A percentile compares a stretch with the other conserved stretches of the same genome.
Evolutionary conservation across 257 asterid genomes (phyloP).

Genomic region (Cruciata laevipes): DNA sequence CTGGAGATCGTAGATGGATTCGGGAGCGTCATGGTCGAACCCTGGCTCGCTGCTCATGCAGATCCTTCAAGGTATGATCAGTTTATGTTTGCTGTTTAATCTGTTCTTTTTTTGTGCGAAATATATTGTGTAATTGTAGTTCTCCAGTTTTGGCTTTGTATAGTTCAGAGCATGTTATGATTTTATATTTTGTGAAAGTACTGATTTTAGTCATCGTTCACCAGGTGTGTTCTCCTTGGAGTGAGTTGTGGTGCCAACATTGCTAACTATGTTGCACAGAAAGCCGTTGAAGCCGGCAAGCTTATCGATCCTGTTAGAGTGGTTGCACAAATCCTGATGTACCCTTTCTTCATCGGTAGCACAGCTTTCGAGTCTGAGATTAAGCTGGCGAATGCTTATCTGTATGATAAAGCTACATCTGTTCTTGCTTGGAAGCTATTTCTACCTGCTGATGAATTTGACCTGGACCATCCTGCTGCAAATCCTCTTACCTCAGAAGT

Average conservation of each 20-base stretch:
- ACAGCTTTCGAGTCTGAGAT: slow-evolving; percentile 54
- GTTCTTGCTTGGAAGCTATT: slow-evolving; percentile 79
- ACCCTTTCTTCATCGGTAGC: slow-evolving; percentile 78
- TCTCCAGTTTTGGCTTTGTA: too few relatives aligned
- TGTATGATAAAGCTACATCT: slow-evolving; percentile 59
- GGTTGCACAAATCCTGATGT: slow-evolving; percentile 84
- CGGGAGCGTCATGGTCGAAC: slow-evolving; percentile 58
- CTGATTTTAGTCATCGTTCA: slow-evolving; percentile 13
- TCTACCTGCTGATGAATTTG: slow-evolving; percentile 44
- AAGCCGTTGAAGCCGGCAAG: slow-evolving; percentile 47
- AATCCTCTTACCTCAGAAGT: slow-evolving; percentile 50
- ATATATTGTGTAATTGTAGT: too few relatives aligned
- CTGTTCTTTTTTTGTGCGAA: too few relatives aligned
- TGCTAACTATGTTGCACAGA: slow-evolving; percentile 51
- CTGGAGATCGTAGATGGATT: slow-evolving; percentile 72
- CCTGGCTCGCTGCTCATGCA: slow-evolving; percentile 94
- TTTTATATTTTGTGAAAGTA: slow-evolving; percentile 1
- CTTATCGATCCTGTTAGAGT: slow-evolving; percentile 60
- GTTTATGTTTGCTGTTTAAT: not conserved
- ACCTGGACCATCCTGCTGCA: slow-evolving; percentile 65
- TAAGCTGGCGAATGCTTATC: slow-evolving; percentile 54
- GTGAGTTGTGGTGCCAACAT: slow-evolving; percentile 82
- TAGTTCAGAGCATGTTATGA: not conserved
- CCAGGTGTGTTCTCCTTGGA: slow-evolving; percentile 87
- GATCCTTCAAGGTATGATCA: slow-evolving; percentile 59